These are phyloP conservation scores for Syzygium aromaticum DNA, from an alignment of 345 rosid species.

Conservation along the genomic window DNA sequence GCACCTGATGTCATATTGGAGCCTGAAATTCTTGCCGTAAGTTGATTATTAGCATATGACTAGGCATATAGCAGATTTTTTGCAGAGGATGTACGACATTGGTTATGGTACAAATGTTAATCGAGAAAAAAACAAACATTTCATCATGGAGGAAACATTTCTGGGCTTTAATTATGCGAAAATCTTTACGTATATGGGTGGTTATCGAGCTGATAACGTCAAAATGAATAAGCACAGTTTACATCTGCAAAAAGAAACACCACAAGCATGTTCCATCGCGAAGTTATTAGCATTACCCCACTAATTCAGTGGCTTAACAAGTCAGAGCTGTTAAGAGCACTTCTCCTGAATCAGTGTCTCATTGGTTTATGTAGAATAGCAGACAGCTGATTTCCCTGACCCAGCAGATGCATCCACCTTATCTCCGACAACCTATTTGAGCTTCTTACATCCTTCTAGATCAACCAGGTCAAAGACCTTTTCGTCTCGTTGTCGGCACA, in stretches of 20 bases:
- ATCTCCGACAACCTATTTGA: constrained; percentile 16
- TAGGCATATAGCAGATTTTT: neutral
- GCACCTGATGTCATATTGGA: no score
- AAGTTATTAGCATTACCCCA: neutral
- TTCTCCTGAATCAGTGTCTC: no score
- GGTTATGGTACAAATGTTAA: neutral
- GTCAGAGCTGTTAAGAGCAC: neutral
- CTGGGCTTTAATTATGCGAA: neutral
- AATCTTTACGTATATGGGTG: neutral
- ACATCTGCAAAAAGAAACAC: neutral
- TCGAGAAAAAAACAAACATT: neutral
- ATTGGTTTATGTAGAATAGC: no score
- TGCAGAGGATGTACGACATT: neutral
- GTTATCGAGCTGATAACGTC: neutral
- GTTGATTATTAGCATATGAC: neutral
- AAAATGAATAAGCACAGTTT: neutral
- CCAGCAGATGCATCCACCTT: no score
- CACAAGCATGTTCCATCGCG: neutral
- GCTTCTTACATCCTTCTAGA: constrained; percentile 85
- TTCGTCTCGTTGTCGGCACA: constrained; percentile 46
- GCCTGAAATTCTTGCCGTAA: neutral
- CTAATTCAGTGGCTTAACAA: neutral
- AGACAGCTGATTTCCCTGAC: no score
- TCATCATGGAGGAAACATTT: neutral
- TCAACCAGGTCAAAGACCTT: constrained; percentile 52